Conservation (phyloP, 257 asterid genomes). For the Nyctanthes arbortristis region DNA sequence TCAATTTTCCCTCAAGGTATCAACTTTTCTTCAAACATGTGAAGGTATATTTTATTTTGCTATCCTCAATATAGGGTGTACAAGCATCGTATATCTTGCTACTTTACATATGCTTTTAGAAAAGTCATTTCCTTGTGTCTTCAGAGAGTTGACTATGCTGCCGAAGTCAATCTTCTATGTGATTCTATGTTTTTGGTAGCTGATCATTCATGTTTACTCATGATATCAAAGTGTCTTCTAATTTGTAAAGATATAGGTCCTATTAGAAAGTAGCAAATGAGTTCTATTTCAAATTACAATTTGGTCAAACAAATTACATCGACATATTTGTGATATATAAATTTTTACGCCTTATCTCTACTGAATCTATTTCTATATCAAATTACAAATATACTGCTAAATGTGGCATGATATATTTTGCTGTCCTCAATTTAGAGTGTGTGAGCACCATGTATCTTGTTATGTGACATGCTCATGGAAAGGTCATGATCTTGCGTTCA, state of each 20-base stretch:
- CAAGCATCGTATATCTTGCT: neutral
- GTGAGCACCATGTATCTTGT: neutral
- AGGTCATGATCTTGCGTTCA: neutral
- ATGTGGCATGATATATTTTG: slow-evolving; percentile 12
- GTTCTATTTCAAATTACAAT: no score
- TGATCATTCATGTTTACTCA: no score
- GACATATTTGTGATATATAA: no score
- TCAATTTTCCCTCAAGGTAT: slow-evolving; percentile 84
- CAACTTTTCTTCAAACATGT: slow-evolving; percentile 19
- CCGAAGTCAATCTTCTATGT: no score
- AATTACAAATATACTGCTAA: no score
- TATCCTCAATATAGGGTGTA: slow-evolving; percentile 8
- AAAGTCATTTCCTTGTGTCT: neutral
- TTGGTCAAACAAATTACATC: no score
- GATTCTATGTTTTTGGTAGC: no score
- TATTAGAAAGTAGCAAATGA: no score
- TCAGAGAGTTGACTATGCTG: no score
- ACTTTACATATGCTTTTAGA: neutral
- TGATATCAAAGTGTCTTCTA: no score
- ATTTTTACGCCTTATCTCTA: neutral
- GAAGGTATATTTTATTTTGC: slow-evolving; percentile 14
- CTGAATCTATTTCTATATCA: neutral
- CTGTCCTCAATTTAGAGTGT: slow-evolving; percentile 10
- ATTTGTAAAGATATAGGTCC: no score
- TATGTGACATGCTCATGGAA: no score